Base-by-base conservation (phyloP, 1,139 yeast genomes). In the Hyphopichia buzzinii region DNA sequence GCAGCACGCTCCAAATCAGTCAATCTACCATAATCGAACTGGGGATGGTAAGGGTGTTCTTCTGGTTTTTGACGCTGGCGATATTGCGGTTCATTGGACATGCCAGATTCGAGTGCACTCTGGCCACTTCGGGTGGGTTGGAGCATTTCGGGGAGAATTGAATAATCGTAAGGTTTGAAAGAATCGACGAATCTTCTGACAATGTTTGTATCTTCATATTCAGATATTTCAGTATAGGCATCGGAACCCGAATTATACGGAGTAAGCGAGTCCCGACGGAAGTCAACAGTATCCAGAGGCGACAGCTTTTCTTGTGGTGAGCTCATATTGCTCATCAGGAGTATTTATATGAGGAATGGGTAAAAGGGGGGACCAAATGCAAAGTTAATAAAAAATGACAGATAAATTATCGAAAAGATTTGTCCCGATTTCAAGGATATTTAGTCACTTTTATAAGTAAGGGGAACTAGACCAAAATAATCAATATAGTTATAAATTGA, bases 1-100 rank as follows among this genome's bases (percentile, higher is more conserved):
- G 65, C 64, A 31, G 64, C 66, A 47, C 63, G 45, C 46, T 60
- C 66, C 26, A 61, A 43, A 24, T 58, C 61, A 1, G 61, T 46
- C 25, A 61, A 49, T 31, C 52, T 44, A 11, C 57, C 44, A 35
- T 57, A 61, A 39, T 61, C 66, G 38, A 60, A 61, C 31, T 56
- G 57, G 3, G 64, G 65, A 36, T 59, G 59, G 23, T 37, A 42
- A 22, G 49, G 47, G 26, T 40, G 47, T 21, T 35, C 33, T 14
- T 39, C 35, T 3, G 46, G 44, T 11, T 23, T 33, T 12, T 14
- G 27, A 16, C 8, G 17, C 22, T 26, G 21, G 12, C 16, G 37
- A 3, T 7, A 29, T 13, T 8, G 15, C 8, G 30, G 11, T 4
- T 30, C 28, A 16, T 30, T 35, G 16, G 23, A 28, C 32, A 16